phyloP scores from a whole-genome alignment of 768 basidiomycete species.

The Guyanaporus albipodus region DNA sequence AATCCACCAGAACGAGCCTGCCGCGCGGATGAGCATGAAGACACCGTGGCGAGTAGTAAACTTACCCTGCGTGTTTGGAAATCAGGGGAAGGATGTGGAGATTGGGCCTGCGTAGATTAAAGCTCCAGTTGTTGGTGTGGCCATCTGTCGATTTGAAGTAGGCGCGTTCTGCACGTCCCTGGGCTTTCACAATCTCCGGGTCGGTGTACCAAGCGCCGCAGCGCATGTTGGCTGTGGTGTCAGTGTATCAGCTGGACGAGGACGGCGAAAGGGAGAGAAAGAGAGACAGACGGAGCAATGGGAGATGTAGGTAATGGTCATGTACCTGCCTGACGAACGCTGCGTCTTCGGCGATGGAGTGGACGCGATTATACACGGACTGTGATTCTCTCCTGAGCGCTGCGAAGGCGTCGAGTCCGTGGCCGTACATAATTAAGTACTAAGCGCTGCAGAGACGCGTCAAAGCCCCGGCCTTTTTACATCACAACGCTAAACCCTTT shows the following conservation, averaged over 20 bases:
- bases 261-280: neutral
- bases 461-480: too few relatives aligned
- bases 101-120: constrained; percentile 82
- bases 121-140: constrained; percentile 79
- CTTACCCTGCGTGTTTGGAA: constrained; percentile 53
- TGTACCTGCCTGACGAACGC: constrained; percentile 59
- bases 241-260: neutral
- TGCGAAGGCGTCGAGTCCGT: constrained; percentile 32
- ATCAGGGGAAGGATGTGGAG: constrained; percentile 68
- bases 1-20: constrained; percentile 86
- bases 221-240: constrained; percentile 71
- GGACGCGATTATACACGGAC: constrained; percentile 83
- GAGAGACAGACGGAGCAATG: constrained; percentile 49
- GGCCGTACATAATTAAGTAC: too few relatives aligned
- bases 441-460: too few relatives aligned
- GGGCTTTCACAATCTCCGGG: constrained; percentile 58
- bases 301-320: constrained; percentile 44
- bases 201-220: constrained; percentile 95
- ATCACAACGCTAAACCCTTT: neutral
- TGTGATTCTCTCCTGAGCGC: constrained; percentile 64
- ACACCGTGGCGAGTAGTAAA: neutral
- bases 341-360: constrained; percentile 79
- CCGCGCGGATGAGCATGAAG: neutral
- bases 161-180: constrained; percentile 34
- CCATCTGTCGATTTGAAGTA: constrained; percentile 96